phyloP scores from a whole-genome alignment of 495 filamentous ascomycete genomes.

The Amorphotheca resinae region DNA sequence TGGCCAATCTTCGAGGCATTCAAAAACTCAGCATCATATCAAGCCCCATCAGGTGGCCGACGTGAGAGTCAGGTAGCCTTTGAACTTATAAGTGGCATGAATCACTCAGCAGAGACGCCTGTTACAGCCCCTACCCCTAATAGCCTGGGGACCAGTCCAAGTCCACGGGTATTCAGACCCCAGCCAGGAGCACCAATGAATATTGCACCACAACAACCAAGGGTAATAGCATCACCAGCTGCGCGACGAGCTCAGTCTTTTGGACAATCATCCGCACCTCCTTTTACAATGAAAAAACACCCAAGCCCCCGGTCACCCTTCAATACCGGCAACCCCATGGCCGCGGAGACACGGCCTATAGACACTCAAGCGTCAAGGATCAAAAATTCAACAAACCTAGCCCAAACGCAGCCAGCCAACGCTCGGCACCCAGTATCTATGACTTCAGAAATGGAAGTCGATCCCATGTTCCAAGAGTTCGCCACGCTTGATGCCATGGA shows the following conservation, averaged over 20 bases:
- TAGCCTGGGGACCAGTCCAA: conserved; percentile 9
- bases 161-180: conserved; percentile 3
- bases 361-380: background rate
- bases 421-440: conserved; percentile 15
- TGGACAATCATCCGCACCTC: conserved; percentile 7
- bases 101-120: conserved; percentile 12
- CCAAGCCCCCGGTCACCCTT: background rate
- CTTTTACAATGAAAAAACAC: conserved; percentile 2
- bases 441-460: conserved; percentile 33
- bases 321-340: background rate
- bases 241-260: conserved; percentile 4
- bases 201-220: background rate
- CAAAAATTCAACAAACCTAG: conserved; percentile 1
- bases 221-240: background rate
- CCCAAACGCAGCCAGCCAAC: conserved; percentile 2
- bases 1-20: conserved; percentile 17
- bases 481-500: conserved; percentile 49
- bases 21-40: conserved; percentile 10
- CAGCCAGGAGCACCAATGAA: background rate
- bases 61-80: conserved; percentile 17
- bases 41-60: background rate
- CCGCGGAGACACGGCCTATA: background rate
- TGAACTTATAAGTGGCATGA: conserved; percentile 15
- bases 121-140: conserved; percentile 15
- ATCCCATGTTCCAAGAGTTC: conserved; percentile 50